These are phyloP conservation scores for Dioszegia hungarica DNA, from an alignment of 768 basidiomycete genomes.

Conservation along the genomic window DNA sequence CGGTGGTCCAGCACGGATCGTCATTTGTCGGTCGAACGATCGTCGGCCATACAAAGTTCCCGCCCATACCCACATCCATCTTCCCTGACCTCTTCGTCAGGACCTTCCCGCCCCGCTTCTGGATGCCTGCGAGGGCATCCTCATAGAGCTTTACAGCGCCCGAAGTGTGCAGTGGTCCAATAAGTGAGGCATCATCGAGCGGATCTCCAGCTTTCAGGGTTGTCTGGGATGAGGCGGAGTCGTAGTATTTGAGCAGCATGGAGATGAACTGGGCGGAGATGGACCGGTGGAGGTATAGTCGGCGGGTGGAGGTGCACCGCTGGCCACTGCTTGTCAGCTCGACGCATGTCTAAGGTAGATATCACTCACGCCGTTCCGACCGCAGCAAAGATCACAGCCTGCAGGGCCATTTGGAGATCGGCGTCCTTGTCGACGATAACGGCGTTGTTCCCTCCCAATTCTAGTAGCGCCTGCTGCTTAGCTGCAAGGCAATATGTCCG, in stretches of 20 bases:
- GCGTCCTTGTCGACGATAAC: slow-evolving; percentile 91
- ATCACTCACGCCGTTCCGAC: slow-evolving; percentile 65
- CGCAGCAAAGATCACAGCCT: slow-evolving; percentile 87
- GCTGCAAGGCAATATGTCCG: too few relatives aligned
- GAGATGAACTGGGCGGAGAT: slow-evolving; percentile 73
- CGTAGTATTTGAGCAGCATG: slow-evolving; percentile 68
- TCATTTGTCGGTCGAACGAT: slow-evolving; percentile 31
- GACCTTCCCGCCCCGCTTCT: slow-evolving; percentile 66
- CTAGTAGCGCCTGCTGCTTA: slow-evolving; percentile 58
- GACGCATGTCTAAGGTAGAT: slow-evolving; percentile 49
- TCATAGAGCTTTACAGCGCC: slow-evolving; percentile 65
- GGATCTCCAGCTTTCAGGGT: slow-evolving; percentile 71
- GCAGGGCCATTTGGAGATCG: slow-evolving; percentile 80
- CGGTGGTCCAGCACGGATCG: slow-evolving; percentile 33
- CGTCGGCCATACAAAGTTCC: slow-evolving; percentile 79
- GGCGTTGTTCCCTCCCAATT: slow-evolving; percentile 94
- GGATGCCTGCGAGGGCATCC: slow-evolving; percentile 60
- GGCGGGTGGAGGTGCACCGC: slow-evolving; percentile 81
- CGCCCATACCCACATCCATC: slow-evolving; percentile 54
- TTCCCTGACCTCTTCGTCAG: slow-evolving; percentile 60
- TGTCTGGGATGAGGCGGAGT: slow-evolving; percentile 51
- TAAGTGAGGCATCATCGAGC: slow-evolving; percentile 63
- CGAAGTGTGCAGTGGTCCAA: slow-evolving; percentile 80
- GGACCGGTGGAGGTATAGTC: slow-evolving; percentile 78
- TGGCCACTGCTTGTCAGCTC: slow-evolving; percentile 41